Conservation (phyloP, 2,329 filamentous ascomycete genomes). For the Ilyonectria destructans region DNA sequence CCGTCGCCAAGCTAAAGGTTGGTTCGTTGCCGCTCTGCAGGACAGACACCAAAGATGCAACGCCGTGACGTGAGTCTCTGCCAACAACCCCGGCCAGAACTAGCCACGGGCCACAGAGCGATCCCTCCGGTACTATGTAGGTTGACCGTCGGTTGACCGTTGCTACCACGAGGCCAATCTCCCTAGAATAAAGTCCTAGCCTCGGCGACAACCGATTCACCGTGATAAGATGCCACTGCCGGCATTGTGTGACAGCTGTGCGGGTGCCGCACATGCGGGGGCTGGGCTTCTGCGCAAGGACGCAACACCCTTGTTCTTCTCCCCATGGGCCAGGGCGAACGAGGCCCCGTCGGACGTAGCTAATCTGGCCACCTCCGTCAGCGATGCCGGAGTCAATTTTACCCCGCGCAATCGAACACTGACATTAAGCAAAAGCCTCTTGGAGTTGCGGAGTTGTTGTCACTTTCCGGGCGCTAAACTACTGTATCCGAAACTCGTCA, state of each 20-base stretch:
- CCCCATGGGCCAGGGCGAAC: constrained; percentile 11
- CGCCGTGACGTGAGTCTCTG: constrained; percentile 27
- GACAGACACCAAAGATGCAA: constrained; percentile 31
- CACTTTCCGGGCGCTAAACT: not conserved
- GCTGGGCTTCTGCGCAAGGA: constrained; percentile 7
- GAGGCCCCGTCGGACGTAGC: constrained; percentile 6
- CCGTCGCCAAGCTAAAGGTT: constrained; percentile 38
- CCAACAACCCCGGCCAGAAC: constrained; percentile 11
- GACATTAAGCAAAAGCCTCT: not conserved
- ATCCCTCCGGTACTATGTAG: constrained; percentile 8
- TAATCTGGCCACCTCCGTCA: constrained; percentile 10
- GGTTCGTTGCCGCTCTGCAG: constrained; percentile 39
- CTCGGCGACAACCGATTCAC: not conserved
- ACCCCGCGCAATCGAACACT: constrained; percentile 25
- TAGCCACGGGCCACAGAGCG: constrained; percentile 20
- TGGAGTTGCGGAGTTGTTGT: not conserved
- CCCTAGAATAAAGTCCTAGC: constrained; percentile 3
- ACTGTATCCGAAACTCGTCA: constrained; percentile 8
- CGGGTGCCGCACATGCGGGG: constrained; percentile 19
- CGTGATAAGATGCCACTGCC: constrained; percentile 4
- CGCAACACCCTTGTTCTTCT: constrained; percentile 17
- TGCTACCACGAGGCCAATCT: constrained; percentile 27
- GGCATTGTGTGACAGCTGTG: not conserved
- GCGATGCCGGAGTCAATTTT: constrained; percentile 28
- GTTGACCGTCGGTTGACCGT: constrained; percentile 18